A percentile compares a stretch with the other conserved stretches of the same genome.
Conservation (phyloP, 495 filamentous ascomycete species). For the Hyaloscypha hepaticicola region DNA sequence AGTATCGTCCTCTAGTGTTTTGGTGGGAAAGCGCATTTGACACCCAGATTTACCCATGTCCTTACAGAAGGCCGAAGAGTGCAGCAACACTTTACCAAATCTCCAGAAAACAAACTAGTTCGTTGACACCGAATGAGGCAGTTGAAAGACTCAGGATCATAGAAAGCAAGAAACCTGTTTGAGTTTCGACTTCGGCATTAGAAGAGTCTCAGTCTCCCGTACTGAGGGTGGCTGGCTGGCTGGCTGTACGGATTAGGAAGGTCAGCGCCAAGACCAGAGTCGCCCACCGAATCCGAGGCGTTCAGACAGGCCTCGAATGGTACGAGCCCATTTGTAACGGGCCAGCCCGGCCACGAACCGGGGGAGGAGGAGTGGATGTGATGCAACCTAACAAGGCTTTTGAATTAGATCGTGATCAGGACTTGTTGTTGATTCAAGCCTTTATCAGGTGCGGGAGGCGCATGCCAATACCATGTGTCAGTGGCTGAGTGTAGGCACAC, state of each 20-base stretch:
- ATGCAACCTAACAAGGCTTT: neutral
- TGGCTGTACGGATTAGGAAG: neutral
- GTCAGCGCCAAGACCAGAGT: neutral
- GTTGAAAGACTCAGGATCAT: neutral
- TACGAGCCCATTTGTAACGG: neutral
- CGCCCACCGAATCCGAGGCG: neutral
- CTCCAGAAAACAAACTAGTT: neutral
- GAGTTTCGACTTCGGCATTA: neutral
- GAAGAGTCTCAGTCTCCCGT: neutral
- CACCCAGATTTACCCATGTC: neutral
- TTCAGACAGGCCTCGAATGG: neutral
- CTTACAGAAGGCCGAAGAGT: neutral
- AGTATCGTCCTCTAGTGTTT: neutral
- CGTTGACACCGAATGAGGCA: neutral
- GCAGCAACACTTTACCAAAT: neutral
- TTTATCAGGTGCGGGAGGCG: neutral
- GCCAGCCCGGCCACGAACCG: neutral
- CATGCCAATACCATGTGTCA: neutral
- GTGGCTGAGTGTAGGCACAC: neutral
- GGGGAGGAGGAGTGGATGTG: neutral
- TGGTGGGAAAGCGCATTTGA: neutral
- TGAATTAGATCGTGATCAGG: neutral
- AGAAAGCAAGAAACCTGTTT: neutral
- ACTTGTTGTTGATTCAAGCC: neutral
- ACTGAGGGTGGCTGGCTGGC: neutral